A percentile compares a stretch with the other conserved stretches of the same genome.
Evolutionary conservation across 495 filamentous ascomycete genomes (phyloP).

Genomic region (Xylaria acuta): DNA sequence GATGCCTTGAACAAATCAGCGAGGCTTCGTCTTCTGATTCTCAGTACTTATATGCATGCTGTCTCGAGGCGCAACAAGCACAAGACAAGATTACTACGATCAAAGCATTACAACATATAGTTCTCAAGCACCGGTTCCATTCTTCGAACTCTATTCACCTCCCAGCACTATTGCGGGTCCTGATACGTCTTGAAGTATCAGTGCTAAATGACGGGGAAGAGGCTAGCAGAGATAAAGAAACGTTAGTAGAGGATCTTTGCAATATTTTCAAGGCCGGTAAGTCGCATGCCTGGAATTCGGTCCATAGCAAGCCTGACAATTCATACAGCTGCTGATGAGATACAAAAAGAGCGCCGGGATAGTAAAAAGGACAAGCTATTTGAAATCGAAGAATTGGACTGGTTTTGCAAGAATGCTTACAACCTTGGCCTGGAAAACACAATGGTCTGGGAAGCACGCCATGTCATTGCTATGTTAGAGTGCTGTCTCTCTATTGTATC

Average conservation of each 20-base stretch:
- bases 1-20: constrained; percentile 36
- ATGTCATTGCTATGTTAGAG: constrained; percentile 62
- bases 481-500: constrained; percentile 68
- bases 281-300: constrained; percentile 28
- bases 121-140: constrained; percentile 54
- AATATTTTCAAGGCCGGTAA: constrained; percentile 68
- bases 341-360: constrained; percentile 48
- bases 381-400: constrained; percentile 70
- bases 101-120: constrained; percentile 62
- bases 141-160: constrained; percentile 64
- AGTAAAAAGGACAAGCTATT: constrained; percentile 51
- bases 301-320: background rate
- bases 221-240: constrained; percentile 27
- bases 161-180: constrained; percentile 70
- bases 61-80: constrained; percentile 71
- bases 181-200: constrained; percentile 63
- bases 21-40: constrained; percentile 49
- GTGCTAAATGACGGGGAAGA: constrained; percentile 54
- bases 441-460: constrained; percentile 57
- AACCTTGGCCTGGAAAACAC: constrained; percentile 71
- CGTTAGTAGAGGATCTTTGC: constrained; percentile 59
- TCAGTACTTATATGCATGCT: constrained; percentile 75
- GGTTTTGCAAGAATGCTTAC: constrained; percentile 82
- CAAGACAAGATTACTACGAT: constrained; percentile 66
- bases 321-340: constrained; percentile 50